These are phyloP conservation scores for Skeletonema grethae DNA, from an alignment of 108 stramenopile genomes.

Conservation along the genomic window DNA sequence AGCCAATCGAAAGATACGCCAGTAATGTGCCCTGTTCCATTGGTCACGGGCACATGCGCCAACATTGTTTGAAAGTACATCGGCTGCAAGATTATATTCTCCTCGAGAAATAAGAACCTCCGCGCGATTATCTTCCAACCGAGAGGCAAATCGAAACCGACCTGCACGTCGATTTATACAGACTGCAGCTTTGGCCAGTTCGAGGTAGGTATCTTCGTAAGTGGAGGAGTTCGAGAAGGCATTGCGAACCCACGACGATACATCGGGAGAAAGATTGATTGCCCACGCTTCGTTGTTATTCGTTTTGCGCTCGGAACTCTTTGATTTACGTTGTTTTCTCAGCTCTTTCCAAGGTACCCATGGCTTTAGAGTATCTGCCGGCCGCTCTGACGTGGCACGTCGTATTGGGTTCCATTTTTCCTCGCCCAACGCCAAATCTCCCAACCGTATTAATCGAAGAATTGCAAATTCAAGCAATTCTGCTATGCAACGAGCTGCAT, in stretches of 20 bases:
- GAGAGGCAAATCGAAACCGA: slow-evolving; percentile 59
- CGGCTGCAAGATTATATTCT: slow-evolving; percentile 56
- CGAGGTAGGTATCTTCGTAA: slow-evolving; percentile 60
- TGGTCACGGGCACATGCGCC: slow-evolving; percentile 64
- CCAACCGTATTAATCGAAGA: slow-evolving; percentile 62
- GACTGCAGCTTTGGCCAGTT: slow-evolving; percentile 58
- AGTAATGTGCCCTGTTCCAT: slow-evolving; percentile 76
- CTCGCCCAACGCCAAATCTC: slow-evolving; percentile 48
- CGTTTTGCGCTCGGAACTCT: slow-evolving; percentile 3
- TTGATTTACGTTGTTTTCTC: slow-evolving; percentile 15
- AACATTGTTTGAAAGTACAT: slow-evolving; percentile 55
- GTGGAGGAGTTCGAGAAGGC: slow-evolving; percentile 26
- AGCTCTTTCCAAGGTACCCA: slow-evolving; percentile 68
- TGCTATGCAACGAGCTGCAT: slow-evolving; percentile 56
- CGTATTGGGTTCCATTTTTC: slow-evolving; percentile 53
- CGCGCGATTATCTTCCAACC: slow-evolving; percentile 65
- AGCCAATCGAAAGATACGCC: slow-evolving; percentile 80
- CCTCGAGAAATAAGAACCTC: slow-evolving; percentile 66
- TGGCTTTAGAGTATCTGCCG: slow-evolving; percentile 52
- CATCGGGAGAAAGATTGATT: slow-evolving; percentile 11
- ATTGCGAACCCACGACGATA: slow-evolving; percentile 33
- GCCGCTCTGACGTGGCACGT: slow-evolving; percentile 37
- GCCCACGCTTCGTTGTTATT: slow-evolving; percentile 14
- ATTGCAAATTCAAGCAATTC: slow-evolving; percentile 77
- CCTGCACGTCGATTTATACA: slow-evolving; percentile 51